A percentile compares a stretch with the other conserved stretches of the same genome.
These are phyloP conservation scores for Arthrobotrys conoides DNA, from an alignment of 2,329 filamentous ascomycete genomes.

Conservation along the genomic window DNA sequence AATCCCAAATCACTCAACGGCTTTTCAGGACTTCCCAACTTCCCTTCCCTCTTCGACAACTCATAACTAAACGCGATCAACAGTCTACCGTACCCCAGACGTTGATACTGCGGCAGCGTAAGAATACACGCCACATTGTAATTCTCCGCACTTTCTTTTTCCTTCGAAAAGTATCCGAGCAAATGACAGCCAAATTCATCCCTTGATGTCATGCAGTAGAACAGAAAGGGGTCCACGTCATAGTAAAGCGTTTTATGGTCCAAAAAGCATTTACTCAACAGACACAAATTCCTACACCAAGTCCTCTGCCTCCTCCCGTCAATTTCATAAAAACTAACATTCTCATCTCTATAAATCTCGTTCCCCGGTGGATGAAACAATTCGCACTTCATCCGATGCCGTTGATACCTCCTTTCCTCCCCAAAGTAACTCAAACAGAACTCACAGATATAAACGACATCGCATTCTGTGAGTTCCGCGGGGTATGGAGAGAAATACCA, in stretches of 20 bases:
- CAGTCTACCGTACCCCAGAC: slow-evolving; percentile 91
- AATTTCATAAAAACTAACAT: slow-evolving; percentile 96
- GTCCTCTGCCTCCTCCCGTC: slow-evolving; percentile 93
- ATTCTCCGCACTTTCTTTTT: slow-evolving; percentile 95
- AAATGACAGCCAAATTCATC: slow-evolving; percentile 92
- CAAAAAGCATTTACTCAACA: slow-evolving; percentile 95
- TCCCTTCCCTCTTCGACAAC: slow-evolving; percentile 92
- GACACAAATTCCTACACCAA: slow-evolving; percentile 95
- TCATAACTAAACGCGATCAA: slow-evolving; percentile 99
- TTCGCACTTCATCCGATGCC: slow-evolving; percentile 90
- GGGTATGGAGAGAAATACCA: slow-evolving; percentile 99
- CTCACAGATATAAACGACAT: slow-evolving; percentile 96
- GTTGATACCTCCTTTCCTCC: slow-evolving; percentile 82
- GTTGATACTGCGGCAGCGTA: slow-evolving; percentile 94
- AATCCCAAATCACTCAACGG: slow-evolving; percentile 93
- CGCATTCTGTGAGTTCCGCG: slow-evolving; percentile 86
- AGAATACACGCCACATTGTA: slow-evolving; percentile 99
- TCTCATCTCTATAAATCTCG: slow-evolving; percentile 96
- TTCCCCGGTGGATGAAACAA: slow-evolving; percentile 94
- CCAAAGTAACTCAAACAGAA: slow-evolving; percentile 95
- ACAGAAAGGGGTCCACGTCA: slow-evolving; percentile 98
- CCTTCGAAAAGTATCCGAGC: slow-evolving; percentile 99
- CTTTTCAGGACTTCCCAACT: slow-evolving; percentile 96
- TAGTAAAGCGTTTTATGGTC: slow-evolving; percentile 99
- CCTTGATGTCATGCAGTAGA: slow-evolving; percentile 95